These are phyloP conservation scores for Pelargonium hybrid DNA, from an alignment of 441 rosid species.

Conservation along the genomic window DNA sequence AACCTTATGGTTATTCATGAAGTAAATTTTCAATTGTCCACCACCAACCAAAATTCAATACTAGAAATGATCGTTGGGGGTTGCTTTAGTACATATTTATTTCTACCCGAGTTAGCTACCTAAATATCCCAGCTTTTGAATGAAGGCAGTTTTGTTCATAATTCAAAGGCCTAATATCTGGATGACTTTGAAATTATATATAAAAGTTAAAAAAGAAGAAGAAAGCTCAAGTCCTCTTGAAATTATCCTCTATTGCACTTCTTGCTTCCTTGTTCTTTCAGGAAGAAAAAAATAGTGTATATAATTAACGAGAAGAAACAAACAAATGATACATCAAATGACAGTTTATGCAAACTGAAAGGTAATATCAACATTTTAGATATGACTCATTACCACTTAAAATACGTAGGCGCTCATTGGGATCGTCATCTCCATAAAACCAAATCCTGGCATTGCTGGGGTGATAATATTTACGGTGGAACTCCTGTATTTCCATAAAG, in stretches of 20 bases:
- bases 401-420: constrained; percentile 57
- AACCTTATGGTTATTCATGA: neutral
- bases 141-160: neutral
- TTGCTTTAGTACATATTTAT: neutral
- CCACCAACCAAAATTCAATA: neutral
- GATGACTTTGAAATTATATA: no score
- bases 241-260: neutral
- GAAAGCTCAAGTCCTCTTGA: neutral
- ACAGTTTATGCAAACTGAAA: constrained; percentile 1
- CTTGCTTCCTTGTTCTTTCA: neutral
- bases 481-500: constrained; percentile 43
- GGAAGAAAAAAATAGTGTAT: neutral
- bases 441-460: constrained; percentile 94
- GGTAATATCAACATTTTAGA: neutral
- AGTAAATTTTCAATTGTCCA: neutral
- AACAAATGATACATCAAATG: constrained; percentile 1
- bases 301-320: constrained; percentile 9
- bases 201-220: no score
- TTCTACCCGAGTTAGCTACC: neutral
- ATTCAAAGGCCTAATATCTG: neutral
- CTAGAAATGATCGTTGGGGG: neutral
- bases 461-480: constrained; percentile 75
- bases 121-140: neutral
- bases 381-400: constrained; percentile 50
- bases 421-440: constrained; percentile 95